Conservation (phyloP, 805 yeast species). For the Schwanniomyces sp. region DNA sequence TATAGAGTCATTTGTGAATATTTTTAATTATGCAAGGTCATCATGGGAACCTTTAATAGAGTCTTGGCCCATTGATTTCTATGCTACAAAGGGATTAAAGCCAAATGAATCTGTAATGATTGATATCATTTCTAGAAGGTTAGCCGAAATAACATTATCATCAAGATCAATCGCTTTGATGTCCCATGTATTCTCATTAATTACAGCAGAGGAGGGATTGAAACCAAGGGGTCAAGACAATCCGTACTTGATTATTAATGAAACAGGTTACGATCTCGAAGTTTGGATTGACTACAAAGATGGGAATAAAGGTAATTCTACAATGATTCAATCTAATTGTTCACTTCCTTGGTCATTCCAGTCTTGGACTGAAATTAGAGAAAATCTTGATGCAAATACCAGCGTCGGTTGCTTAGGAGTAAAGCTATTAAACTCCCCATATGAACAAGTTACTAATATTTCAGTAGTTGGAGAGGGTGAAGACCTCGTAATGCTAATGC, state of each 20-base stretch:
- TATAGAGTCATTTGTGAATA: conserved; percentile 66
- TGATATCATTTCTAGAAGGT: conserved; percentile 71
- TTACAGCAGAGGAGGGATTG: conserved; percentile 53
- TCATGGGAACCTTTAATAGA: conserved; percentile 95
- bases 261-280: conserved; percentile 80
- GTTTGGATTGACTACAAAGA: conserved; percentile 69
- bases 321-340: conserved; percentile 47
- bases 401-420: conserved; percentile 64
- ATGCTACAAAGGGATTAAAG: conserved; percentile 51
- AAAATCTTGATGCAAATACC: conserved; percentile 66
- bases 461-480: conserved; percentile 85
- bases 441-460: conserved; percentile 52
- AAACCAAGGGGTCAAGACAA: conserved; percentile 75
- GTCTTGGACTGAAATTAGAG: conserved; percentile 88
- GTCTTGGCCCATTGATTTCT: conserved; percentile 78
- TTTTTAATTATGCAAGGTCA: conserved; percentile 85
- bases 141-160: conserved; percentile 79
- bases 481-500: conserved; percentile 64
- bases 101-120: conserved; percentile 53
- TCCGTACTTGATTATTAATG: conserved; percentile 79
- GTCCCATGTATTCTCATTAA: conserved; percentile 62
- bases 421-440: conserved; percentile 55
- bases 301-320: conserved; percentile 16
- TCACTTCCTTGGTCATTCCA: conserved; percentile 85
- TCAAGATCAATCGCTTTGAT: conserved; percentile 77